Evolutionary conservation across 2,329 filamentous ascomycete genomes (phyloP), one percentile per base, ranked within the genome.

Genomic region (Stachybotrys chlorohalonatus): DNA sequence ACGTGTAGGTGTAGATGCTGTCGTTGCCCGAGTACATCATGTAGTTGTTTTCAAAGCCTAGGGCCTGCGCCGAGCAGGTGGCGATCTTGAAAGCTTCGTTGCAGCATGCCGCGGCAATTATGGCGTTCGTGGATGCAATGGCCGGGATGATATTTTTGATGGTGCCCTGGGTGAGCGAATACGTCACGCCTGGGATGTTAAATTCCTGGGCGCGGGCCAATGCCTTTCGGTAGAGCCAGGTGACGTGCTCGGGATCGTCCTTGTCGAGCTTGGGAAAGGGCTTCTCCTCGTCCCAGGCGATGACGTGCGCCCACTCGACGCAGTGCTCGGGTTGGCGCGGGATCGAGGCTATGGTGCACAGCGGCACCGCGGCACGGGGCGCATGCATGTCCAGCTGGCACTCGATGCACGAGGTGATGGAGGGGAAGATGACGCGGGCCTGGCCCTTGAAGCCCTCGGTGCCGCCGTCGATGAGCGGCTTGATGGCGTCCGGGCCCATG

Each of bases 1-100:
- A 99, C 0, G 94, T 99, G 71, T 96, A 96, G 0, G 94, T 99
- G 75, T 99, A 99, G 60, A 99, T 87, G 60, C 88, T 83, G 65
- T 95, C 93, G 65, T 97, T 92, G 50, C 95, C 94, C 11, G 90
- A 96, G 71, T 99, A 99, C 89, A 96, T 96, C 92, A 97, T 97
- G 74, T 99, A 99, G 69, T 96, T 95, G 54, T 87, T 87, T 49
- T 87, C 84, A 59, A 83, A 78, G 11, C 87, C 89, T 15, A 99
- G 78, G 59, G 85, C 86, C 0, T 93, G 90, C 36, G 93, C 94
- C 45, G 86, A 83, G 51, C 80, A 84, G 13, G 90, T 95, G 47
- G 87, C 89, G 58, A 99, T 89, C 74, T 99, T 99, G 74, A 97
- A 85, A 1, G 92, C 93, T 72, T 99, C 94, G 61, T 96, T 97